Percentiles rank a stretch among this genome's conserved stretches.
These are phyloP conservation scores for Aspergillus sp. DNA, from an alignment of 2,329 filamentous ascomycete species.

Conservation along the genomic window DNA sequence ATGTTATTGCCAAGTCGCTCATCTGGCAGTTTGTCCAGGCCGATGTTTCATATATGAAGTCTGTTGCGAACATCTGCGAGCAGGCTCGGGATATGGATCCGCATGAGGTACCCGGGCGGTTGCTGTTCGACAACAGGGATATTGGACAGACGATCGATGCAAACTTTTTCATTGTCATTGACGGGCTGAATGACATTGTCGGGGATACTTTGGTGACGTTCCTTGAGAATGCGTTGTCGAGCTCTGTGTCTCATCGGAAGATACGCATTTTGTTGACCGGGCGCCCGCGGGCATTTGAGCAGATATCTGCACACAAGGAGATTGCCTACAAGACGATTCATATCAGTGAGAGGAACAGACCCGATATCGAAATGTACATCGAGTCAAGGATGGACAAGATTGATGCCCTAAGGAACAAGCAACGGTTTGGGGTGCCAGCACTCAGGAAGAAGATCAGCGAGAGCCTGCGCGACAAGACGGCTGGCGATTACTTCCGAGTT, in stretches of 20 bases:
- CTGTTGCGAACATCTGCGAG: conserved; percentile 23
- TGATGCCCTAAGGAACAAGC: conserved; percentile 29
- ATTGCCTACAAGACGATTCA: conserved; percentile 20
- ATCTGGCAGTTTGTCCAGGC: conserved; percentile 25
- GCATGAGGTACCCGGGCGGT: conserved; percentile 16
- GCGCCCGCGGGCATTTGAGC: conserved; percentile 25
- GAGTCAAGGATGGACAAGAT: conserved; percentile 31
- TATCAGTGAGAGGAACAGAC: conserved; percentile 25
- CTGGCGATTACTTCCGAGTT: conserved; percentile 33
- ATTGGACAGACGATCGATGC: conserved; percentile 23
- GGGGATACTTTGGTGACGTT: conserved; percentile 28
- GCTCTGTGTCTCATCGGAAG: conserved; percentile 13
- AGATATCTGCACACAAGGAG: conserved; percentile 18
- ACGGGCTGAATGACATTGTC: conserved; percentile 54
- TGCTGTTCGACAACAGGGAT: conserved; percentile 21
- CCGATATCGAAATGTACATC: conserved; percentile 31
- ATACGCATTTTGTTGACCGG: conserved; percentile 30
- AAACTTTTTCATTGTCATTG: conserved; percentile 49
- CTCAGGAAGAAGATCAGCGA: conserved; percentile 27
- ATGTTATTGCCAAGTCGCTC: conserved; percentile 24
- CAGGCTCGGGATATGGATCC: conserved; percentile 21
- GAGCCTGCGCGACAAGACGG: conserved; percentile 26
- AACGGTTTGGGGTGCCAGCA: conserved; percentile 23
- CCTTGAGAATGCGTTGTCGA: conserved; percentile 16
- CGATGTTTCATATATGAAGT: conserved; percentile 25